Evolutionary conservation across 805 yeast genomes (phyloP), one percentile per base, ranked within the genome.

Genomic region (Spathaspora girioi): DNA sequence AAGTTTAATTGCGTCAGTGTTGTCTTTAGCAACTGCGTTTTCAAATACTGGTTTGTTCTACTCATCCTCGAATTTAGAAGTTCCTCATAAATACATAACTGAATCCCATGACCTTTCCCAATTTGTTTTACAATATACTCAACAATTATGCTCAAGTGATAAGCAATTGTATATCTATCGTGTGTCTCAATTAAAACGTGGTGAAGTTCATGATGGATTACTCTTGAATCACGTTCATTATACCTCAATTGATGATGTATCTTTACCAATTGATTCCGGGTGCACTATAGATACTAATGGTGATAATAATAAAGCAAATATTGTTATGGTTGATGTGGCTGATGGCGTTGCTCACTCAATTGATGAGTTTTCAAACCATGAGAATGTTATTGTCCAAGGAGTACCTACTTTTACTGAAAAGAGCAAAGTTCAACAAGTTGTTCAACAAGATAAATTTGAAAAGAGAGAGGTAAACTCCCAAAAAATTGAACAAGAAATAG

Each of bases 371-470:
- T 50, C 60, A 54, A 42, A 43, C 38, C 48, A 35, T 27, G 46
- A 40, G 6, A 38, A 45, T 27, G 55, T 61, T 38, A 55, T 68
- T 29, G 63, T 69, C 31, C 73, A 69, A 54, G 68, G 68, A 6
- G 63, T 59, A 51, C 74, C 74, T 10, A 53, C 17, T 42, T 38
- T 59, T 58, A 38, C 64, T 41, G 59, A 50, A 32, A 53, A 61
- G 18, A 61, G 59, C 26, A 55, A 54, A 46, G 41, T 66, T 51
- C 61, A 63, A 53, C 59, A 62, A 43, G 59, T 55, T 48, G 51
- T 65, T 40, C 64, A 62, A 32, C 68, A 61, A 44, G 48, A 23
- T 51, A 19, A 52, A 54, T 46, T 60, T 23, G 59, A 54, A 23
- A 66, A 66, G 54, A 61, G 68, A 50, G 50, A 53, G 14, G 52